phyloP scores from a whole-genome alignment of 768 basidiomycete species.

The Hericium rajendrae region DNA sequence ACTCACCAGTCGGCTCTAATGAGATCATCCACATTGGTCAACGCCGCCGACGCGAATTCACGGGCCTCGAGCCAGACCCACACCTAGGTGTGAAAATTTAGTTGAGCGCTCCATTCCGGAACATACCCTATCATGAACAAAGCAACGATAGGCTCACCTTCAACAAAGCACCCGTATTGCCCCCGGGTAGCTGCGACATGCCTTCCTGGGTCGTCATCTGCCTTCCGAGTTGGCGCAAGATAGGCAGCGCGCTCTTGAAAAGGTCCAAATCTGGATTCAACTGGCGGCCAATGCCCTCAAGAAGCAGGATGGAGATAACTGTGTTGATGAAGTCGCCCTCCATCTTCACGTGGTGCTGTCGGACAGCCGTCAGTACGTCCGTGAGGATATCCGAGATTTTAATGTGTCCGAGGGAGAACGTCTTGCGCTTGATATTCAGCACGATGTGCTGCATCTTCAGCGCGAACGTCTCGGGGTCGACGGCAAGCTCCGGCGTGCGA shows the following conservation, averaged over 20 bases:
- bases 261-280: conserved; percentile 87
- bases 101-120: background rate
- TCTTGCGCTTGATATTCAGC: conserved; percentile 87
- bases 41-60: conserved; percentile 70
- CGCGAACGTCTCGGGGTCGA: conserved; percentile 92
- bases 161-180: conserved; percentile 75
- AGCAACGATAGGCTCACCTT: conserved; percentile 46
- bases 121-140: background rate
- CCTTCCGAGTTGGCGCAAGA: conserved; percentile 81
- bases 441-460: conserved; percentile 97
- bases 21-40: conserved; percentile 75
- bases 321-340: conserved; percentile 99
- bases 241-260: conserved; percentile 92
- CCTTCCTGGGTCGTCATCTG: conserved; percentile 79
- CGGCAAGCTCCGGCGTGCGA: conserved; percentile 78
- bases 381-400: conserved; percentile 90
- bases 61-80: conserved; percentile 95
- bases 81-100: conserved; percentile 34
- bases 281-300: conserved; percentile 94
- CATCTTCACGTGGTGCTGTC: conserved; percentile 94
- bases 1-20: conserved; percentile 82
- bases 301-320: conserved; percentile 82
- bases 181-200: conserved; percentile 50
- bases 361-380: conserved; percentile 79
- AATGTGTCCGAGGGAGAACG: conserved; percentile 94